phyloP scores from a whole-genome alignment of 768 basidiomycete species.

The Tricholoma matsutake region DNA sequence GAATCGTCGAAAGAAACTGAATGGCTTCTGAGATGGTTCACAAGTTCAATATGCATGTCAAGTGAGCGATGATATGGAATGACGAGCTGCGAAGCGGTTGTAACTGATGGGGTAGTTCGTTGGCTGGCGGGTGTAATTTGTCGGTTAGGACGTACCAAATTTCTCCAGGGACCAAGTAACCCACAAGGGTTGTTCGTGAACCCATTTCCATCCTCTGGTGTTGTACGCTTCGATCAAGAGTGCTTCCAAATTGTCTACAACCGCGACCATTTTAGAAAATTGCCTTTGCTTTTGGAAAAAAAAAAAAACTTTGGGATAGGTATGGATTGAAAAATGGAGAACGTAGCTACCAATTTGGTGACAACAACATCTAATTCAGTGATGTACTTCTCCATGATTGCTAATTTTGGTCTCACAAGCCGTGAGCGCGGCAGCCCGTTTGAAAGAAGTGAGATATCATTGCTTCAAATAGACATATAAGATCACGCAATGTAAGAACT shows the following conservation, averaged over 20 bases:
- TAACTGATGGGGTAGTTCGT: constrained; percentile 37
- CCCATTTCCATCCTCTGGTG: constrained; percentile 71
- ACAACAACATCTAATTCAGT: constrained; percentile 54
- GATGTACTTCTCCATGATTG: constrained; percentile 64
- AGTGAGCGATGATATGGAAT: constrained; percentile 68
- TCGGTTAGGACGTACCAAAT: constrained; percentile 48
- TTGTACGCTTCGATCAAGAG: constrained; percentile 68
- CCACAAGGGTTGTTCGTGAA: constrained; percentile 72
- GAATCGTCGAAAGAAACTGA: constrained; percentile 68
- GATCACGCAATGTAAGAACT: no score
- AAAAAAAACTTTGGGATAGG: not conserved
- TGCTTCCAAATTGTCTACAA: constrained; percentile 43
- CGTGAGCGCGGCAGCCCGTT: constrained; percentile 53
- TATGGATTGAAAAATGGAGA: not conserved
- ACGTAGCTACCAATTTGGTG: constrained; percentile 30
- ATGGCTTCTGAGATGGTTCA: constrained; percentile 59
- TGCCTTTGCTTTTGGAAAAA: constrained; percentile 54
- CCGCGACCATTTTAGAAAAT: constrained; percentile 60
- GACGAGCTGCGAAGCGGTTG: constrained; percentile 52
- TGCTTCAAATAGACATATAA: constrained; percentile 38
- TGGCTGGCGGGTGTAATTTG: not conserved
- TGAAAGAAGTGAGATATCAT: constrained; percentile 56
- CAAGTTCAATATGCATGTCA: constrained; percentile 49
- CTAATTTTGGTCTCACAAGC: constrained; percentile 64
- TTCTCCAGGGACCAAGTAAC: constrained; percentile 78